Evolutionary conservation across 2,329 filamentous ascomycete species (phyloP).

Genomic region (Orbilia blumenaviensis): DNA sequence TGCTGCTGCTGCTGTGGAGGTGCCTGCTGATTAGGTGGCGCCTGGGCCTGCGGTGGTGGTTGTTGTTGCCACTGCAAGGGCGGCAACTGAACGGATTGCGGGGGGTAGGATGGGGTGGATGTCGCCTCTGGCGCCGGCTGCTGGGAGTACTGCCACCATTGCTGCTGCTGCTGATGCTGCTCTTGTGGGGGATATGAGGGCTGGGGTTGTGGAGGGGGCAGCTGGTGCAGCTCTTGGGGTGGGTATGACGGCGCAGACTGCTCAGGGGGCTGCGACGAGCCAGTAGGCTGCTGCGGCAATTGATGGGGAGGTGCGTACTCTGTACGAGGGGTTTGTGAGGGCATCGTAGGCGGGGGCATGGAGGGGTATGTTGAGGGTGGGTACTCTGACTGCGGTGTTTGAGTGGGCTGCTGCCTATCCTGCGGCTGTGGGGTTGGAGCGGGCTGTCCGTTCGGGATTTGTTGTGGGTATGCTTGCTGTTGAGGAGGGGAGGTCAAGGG

Average conservation of each 20-base stretch:
- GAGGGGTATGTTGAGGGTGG: conserved; percentile 58
- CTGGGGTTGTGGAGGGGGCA: conserved; percentile 56
- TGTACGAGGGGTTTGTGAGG: conserved; percentile 28
- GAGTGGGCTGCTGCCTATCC: conserved; percentile 18
- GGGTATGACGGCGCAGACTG: conserved; percentile 38
- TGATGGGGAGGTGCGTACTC: conserved; percentile 56
- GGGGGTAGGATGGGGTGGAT: conserved; percentile 29
- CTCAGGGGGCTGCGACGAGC: conserved; percentile 54
- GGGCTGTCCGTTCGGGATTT: conserved; percentile 55
- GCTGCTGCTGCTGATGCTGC: conserved; percentile 60
- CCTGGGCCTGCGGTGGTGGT: conserved; percentile 53
- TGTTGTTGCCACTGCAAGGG: conserved; percentile 29
- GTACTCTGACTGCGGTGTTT: conserved; percentile 55
- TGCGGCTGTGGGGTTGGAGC: conserved; percentile 56
- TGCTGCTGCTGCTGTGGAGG: conserved; percentile 61
- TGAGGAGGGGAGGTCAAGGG: conserved; percentile 58
- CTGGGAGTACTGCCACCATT: conserved; percentile 65
- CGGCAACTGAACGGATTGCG: not conserved
- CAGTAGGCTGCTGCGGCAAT: conserved; percentile 33
- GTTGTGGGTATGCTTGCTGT: conserved; percentile 57
- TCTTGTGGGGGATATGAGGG: conserved; percentile 52
- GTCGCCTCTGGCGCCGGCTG: conserved; percentile 15
- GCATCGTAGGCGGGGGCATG: no score
- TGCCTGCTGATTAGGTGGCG: conserved; percentile 58
- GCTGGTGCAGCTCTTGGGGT: conserved; percentile 57